phyloP scores from a whole-genome alignment of 1,284 basidiomycete species.

The Puccinia novopanici region DNA sequence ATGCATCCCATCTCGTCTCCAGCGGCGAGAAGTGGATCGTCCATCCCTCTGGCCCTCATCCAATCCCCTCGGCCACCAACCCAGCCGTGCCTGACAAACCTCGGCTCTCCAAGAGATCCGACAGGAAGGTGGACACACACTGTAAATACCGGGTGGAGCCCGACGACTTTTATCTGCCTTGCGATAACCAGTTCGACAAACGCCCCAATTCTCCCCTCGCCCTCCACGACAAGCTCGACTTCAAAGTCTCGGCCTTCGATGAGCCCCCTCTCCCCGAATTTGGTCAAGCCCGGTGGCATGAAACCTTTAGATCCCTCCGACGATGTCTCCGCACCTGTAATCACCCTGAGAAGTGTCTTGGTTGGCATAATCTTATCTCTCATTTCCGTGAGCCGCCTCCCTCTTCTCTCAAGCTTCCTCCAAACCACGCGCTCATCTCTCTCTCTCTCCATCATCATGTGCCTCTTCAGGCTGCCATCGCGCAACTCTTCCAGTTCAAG shows the following conservation, averaged over 20 bases:
- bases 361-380: slow-evolving; percentile 45
- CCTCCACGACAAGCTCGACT: neutral
- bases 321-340: slow-evolving; percentile 29
- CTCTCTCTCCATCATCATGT: neutral
- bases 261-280: neutral
- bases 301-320: slow-evolving; percentile 45
- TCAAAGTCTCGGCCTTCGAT: slow-evolving; percentile 4
- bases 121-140: neutral
- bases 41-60: neutral
- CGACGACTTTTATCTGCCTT: slow-evolving; percentile 39
- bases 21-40: neutral
- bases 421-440: neutral
- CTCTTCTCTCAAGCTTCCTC: neutral
- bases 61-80: neutral
- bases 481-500: slow-evolving; percentile 51
- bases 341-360: slow-evolving; percentile 47
- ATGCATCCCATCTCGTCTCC: slow-evolving; percentile 3
- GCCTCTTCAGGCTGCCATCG: slow-evolving; percentile 44
- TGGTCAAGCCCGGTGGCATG: neutral
- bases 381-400: slow-evolving; percentile 19
- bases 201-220: neutral
- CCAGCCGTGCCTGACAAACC: slow-evolving; percentile 4
- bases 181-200: slow-evolving; percentile 22
- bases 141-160: slow-evolving; percentile 2
- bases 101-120: slow-evolving; percentile 12